phyloP scores from a whole-genome alignment of 306 rosid species.

The Fragaria iinumae region DNA sequence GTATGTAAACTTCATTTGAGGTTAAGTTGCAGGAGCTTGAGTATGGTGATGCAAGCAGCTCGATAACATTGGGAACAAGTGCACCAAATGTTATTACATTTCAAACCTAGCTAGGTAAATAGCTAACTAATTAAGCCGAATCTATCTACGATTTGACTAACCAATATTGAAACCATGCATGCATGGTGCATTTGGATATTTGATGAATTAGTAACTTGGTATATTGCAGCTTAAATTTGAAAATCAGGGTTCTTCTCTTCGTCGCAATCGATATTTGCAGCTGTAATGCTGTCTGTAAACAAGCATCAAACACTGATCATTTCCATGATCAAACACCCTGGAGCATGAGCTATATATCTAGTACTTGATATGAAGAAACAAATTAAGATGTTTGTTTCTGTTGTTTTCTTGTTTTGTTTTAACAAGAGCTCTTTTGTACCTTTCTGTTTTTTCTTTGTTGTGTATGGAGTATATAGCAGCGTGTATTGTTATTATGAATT shows the following conservation, averaged over 20 bases:
- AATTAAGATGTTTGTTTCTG: background rate
- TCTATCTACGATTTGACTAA: background rate
- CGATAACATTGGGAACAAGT: background rate
- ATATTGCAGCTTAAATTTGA: background rate
- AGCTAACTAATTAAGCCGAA: background rate
- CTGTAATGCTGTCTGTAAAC: background rate
- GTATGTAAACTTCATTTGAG: background rate
- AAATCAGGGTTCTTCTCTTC: background rate
- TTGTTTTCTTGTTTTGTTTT: no score
- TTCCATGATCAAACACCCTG: background rate
- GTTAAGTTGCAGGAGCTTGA: conserved; percentile 24
- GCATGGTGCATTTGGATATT: background rate
- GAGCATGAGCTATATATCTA: background rate
- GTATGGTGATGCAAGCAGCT: background rate
- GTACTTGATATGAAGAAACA: background rate
- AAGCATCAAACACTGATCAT: background rate
- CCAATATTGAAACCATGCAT: background rate
- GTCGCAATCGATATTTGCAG: background rate
- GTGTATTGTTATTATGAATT: background rate
- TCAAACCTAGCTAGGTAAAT: background rate
- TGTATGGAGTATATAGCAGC: background rate
- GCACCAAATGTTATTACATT: background rate
- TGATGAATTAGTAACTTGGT: background rate
- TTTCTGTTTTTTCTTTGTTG: background rate
- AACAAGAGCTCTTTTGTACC: no score